Conservation (phyloP, 2,329 filamentous ascomycete genomes). For the Bipolaris zeicola region DNA sequence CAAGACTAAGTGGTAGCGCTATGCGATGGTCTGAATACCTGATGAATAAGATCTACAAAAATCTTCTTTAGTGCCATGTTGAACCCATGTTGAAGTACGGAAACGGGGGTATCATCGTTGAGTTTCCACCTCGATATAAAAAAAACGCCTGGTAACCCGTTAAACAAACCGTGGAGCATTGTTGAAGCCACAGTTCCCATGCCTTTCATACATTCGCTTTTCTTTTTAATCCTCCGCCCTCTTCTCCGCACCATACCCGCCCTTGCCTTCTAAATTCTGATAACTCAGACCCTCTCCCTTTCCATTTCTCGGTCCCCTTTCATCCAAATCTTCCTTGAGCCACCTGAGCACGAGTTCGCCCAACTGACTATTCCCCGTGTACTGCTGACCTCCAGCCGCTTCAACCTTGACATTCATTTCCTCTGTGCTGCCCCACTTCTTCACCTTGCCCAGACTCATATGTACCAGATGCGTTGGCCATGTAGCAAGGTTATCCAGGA, state of each 20-base stretch:
- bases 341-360: slow-evolving; percentile 88
- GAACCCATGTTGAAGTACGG: slow-evolving; percentile 2
- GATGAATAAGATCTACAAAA: background rate
- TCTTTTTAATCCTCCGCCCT: slow-evolving; percentile 16
- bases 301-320: slow-evolving; percentile 75
- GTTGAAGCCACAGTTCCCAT: slow-evolving; percentile 32
- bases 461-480: slow-evolving; percentile 97
- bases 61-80: background rate
- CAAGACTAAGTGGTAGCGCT: too few relatives aligned
- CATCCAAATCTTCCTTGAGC: slow-evolving; percentile 79
- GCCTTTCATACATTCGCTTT: background rate
- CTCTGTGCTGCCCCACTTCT: slow-evolving; percentile 80
- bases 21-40: background rate
- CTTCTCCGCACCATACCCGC: slow-evolving; percentile 68
- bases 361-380: slow-evolving; percentile 77
- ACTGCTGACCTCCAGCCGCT: slow-evolving; percentile 30
- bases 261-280: slow-evolving; percentile 61
- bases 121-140: slow-evolving; percentile 23
- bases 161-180: slow-evolving; percentile 16
- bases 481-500: slow-evolving; percentile 88
- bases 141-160: slow-evolving; percentile 33
- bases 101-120: slow-evolving; percentile 46
- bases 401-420: slow-evolving; percentile 60
- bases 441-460: slow-evolving; percentile 88
- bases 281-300: slow-evolving; percentile 70